A percentile compares a stretch with the other conserved stretches of the same genome.
phyloP scores from a whole-genome alignment of 2,329 filamentous ascomycete species.

The Monascus ruber region DNA sequence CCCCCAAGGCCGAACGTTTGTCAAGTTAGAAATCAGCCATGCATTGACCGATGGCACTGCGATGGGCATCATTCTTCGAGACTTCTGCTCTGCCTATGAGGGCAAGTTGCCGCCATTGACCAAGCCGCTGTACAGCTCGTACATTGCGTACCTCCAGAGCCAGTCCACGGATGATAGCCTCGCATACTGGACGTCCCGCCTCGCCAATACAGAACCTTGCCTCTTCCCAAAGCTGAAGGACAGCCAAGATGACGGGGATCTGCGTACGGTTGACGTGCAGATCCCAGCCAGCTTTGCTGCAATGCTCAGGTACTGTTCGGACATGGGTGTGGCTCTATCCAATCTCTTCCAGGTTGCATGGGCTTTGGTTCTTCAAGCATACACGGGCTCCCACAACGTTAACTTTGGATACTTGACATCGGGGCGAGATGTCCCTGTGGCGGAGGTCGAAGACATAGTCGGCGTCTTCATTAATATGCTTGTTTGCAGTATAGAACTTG shows the following conservation, averaged over 20 bases:
- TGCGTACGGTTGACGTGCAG: background rate
- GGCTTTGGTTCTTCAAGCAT: constrained; percentile 29
- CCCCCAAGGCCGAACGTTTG: background rate
- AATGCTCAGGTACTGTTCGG: background rate
- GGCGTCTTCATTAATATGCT: constrained; percentile 9
- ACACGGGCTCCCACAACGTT: constrained; percentile 28
- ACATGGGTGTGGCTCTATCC: constrained; percentile 21
- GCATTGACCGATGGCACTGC: background rate
- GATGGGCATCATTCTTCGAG: background rate
- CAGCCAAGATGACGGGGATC: background rate
- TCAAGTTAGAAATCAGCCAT: background rate
- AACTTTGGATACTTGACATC: constrained; percentile 35
- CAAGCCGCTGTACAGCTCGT: background rate
- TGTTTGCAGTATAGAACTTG: constrained; percentile 4
- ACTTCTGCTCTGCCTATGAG: background rate
- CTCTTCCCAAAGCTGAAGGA: background rate
- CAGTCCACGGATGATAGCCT: background rate
- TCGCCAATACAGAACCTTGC: background rate
- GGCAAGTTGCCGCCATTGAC: background rate
- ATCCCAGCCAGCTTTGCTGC: background rate
- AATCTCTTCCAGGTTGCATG: constrained; percentile 33
- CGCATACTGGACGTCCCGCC: background rate
- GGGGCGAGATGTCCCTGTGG: constrained; percentile 29
- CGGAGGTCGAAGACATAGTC: constrained; percentile 30
- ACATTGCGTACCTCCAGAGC: background rate